Conservation (phyloP, 768 basidiomycete genomes). For the Mycena galopus region DNA sequence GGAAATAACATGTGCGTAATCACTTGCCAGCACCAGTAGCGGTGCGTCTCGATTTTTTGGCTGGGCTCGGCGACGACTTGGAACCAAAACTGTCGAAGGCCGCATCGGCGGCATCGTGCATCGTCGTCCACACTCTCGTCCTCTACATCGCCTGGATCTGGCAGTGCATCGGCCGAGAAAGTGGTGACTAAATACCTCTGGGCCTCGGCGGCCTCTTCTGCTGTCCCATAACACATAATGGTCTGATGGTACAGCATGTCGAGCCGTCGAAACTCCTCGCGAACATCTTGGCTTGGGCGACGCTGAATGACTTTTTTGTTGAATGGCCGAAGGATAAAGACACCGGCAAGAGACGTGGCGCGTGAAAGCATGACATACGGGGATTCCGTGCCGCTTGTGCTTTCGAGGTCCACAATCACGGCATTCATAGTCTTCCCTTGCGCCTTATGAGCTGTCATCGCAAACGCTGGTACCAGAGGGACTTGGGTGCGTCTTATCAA, state of each 20-base stretch:
- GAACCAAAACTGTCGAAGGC: no score
- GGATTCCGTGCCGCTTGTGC: conserved; percentile 9
- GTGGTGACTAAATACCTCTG: conserved; percentile 4
- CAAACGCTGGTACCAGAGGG: conserved; percentile 11
- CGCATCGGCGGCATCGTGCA: not conserved
- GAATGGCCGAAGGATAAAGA: conserved; percentile 12
- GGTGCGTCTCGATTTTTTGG: no score
- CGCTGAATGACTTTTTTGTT: not conserved
- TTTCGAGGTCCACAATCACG: conserved; percentile 7
- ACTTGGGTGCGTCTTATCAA: conserved; percentile 1
- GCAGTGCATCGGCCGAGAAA: conserved; percentile 5
- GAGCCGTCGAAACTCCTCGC: conserved; percentile 1
- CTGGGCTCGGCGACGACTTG: no score
- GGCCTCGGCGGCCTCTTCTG: conserved; percentile 1
- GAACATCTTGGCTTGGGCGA: conserved; percentile 9
- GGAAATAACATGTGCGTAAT: no score
- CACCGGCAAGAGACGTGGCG: not conserved
- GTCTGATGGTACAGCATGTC: conserved; percentile 11
- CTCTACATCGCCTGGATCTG: not conserved
- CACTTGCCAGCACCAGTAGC: no score
- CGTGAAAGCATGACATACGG: conserved; percentile 19
- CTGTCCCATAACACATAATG: conserved; percentile 6
- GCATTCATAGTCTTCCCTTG: conserved; percentile 10
- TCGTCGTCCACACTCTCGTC: not conserved
- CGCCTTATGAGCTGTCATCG: conserved; percentile 18